phyloP scores from a whole-genome alignment of 352 stramenopile genomes.

The Halophytophthora polymorphica region DNA sequence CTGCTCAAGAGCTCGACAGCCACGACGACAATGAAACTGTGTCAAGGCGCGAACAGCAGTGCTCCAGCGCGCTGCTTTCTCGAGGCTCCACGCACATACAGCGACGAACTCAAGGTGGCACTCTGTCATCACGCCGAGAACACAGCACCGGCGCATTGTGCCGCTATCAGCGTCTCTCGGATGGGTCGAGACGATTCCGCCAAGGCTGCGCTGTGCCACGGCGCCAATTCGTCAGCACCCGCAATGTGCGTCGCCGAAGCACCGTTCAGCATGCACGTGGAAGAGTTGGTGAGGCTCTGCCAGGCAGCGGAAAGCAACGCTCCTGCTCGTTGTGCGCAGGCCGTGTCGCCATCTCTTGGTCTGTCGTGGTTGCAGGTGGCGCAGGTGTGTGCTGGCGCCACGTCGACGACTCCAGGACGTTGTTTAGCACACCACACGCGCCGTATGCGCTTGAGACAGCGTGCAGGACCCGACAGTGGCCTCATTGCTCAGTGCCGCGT shows the following conservation, averaged over 20 bases:
- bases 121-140: conserved; percentile 39
- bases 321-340: conserved; percentile 39
- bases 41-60: conserved; percentile 17
- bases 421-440: conserved; percentile 41
- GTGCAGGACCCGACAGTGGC: conserved; percentile 7
- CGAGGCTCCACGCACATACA: conserved; percentile 27
- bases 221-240: conserved; percentile 25
- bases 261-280: conserved; percentile 40
- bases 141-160: conserved; percentile 35
- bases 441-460: conserved; percentile 11
- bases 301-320: conserved; percentile 19
- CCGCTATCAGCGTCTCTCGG: conserved; percentile 14
- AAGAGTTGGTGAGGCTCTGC: conserved; percentile 38
- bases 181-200: conserved; percentile 8
- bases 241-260: conserved; percentile 30
- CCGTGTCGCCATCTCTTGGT: conserved; percentile 19
- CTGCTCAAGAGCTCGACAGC: conserved; percentile 10
- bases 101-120: conserved; percentile 29
- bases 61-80: conserved; percentile 39
- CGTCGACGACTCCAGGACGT: conserved; percentile 33
- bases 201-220: conserved; percentile 32
- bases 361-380: conserved; percentile 31
- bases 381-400: conserved; percentile 29
- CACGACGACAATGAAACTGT: conserved; percentile 19
- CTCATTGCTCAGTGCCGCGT: conserved; percentile 33